These are phyloP conservation scores for Thelonectria discophora DNA, from an alignment of 2,329 filamentous ascomycete species.

Conservation along the genomic window DNA sequence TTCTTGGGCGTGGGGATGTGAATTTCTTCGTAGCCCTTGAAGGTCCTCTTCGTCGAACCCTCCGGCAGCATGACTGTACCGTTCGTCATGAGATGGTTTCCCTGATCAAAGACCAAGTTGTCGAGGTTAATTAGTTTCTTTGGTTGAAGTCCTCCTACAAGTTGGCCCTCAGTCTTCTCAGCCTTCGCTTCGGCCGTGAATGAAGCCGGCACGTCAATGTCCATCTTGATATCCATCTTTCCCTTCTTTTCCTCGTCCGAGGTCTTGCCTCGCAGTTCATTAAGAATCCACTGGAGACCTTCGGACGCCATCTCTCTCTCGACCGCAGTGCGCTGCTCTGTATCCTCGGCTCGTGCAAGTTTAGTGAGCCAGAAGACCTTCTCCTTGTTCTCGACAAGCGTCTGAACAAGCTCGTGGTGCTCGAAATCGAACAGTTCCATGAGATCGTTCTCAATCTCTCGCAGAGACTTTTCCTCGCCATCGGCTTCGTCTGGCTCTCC, in stretches of 20 bases:
- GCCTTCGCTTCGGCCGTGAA: constrained; percentile 60
- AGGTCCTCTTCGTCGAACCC: constrained; percentile 92
- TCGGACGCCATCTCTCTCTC: constrained; percentile 93
- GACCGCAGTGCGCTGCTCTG: constrained; percentile 77
- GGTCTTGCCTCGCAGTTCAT: constrained; percentile 83
- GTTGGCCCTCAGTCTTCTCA: constrained; percentile 70
- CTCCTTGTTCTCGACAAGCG: constrained; percentile 89
- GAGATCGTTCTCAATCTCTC: constrained; percentile 96
- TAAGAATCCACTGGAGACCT: constrained; percentile 85
- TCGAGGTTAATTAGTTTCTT: constrained; percentile 91
- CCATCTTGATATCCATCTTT: constrained; percentile 93
- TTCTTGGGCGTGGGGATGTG: constrained; percentile 95
- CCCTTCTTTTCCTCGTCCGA: constrained; percentile 66
- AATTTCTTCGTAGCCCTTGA: constrained; percentile 98
- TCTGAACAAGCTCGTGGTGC: constrained; percentile 90
- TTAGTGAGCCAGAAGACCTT: constrained; percentile 96
- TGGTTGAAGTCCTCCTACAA: constrained; percentile 86
- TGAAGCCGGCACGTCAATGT: constrained; percentile 78
- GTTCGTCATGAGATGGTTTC: constrained; percentile 99
- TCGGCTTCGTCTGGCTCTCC: constrained; percentile 74
- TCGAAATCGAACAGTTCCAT: constrained; percentile 99
- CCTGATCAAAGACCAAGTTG: constrained; percentile 96
- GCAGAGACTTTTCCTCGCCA: constrained; percentile 83
- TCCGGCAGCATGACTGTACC: constrained; percentile 92
- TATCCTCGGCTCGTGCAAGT: constrained; percentile 82